Base-by-base conservation (phyloP, 768 basidiomycete genomes). In the Boletus edulis region DNA sequence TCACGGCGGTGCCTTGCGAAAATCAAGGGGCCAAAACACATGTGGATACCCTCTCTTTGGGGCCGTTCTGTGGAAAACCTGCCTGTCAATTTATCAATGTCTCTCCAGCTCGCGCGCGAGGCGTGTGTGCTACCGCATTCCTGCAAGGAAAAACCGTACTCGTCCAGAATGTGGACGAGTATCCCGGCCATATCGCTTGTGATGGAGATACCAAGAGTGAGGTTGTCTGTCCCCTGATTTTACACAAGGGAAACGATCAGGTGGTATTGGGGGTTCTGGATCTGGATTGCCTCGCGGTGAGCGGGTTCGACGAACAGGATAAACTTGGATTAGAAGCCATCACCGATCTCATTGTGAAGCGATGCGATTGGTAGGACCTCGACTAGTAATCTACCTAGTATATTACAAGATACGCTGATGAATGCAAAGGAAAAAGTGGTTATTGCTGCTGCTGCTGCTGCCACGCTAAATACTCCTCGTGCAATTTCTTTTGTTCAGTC, bases 161-260 rank as follows among this genome's bases (percentile, higher is more conserved):
- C n/a, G 91, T 97, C 1, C 72, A 76, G 18, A 81, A 95, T 55
- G 93, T 98, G 18, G 81, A 89, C 24, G 71, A 69, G 11, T 94
- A 94, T 66, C 91, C 91, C 1, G 94, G 95, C 0, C 96, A 98
- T 67, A 96, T 97, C 57, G 91, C 93, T 3, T 98, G 96, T 65
- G 94, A 98, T 61, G 90, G 85, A 20, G 84, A 87, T 50, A 96
- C 95, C 3, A 86, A 87, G 64, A 91, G 90, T 62, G 96, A 98
- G 69, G 84, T 98, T 47, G 94, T 97, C 22, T 75, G 89, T 47
- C 95, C 95, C 8, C 76, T 98, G 17, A 66, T 85, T 43, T 60
- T 78, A 38, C 59, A 57, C 34, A 49, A 53, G 22, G 65, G 69
- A 48, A 70, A 69, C 38, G 71, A 62, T n/a, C 64, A 67, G 27